A percentile compares a stretch with the other conserved stretches of the same genome.
Conservation (phyloP, 768 basidiomycete genomes). For the Suillus clintonianus region DNA sequence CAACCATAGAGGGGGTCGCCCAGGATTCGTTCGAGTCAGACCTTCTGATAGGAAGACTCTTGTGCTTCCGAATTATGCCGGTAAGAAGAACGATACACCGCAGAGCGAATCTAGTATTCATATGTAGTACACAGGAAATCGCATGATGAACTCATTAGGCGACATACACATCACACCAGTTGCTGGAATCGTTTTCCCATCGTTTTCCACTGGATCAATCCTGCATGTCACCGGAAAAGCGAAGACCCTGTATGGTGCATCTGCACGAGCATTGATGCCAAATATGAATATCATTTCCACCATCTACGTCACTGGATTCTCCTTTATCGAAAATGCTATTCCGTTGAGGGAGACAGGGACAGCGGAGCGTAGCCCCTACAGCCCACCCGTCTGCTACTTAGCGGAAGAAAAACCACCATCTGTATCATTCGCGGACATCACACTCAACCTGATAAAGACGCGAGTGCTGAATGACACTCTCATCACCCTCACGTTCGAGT, state of each 20-base stretch:
- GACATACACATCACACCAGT: constrained; percentile 59
- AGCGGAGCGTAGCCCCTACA: constrained; percentile 49
- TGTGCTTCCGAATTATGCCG: constrained; percentile 62
- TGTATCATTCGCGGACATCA: constrained; percentile 29
- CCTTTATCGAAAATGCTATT: constrained; percentile 52
- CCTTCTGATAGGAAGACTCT: constrained; percentile 56
- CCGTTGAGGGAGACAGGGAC: constrained; percentile 46
- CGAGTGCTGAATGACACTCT: constrained; percentile 34
- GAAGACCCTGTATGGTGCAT: constrained; percentile 46
- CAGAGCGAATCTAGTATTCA: not conserved
- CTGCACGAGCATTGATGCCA: constrained; percentile 55
- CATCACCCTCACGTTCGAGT: constrained; percentile 56
- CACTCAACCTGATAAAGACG: constrained; percentile 25
- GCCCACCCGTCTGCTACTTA: constrained; percentile 55
- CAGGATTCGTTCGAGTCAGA: constrained; percentile 61
- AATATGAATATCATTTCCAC: constrained; percentile 45
- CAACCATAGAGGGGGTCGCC: constrained; percentile 66
- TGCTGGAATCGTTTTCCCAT: constrained; percentile 58
- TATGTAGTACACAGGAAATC: constrained; percentile 45
- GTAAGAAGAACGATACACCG: constrained; percentile 19
- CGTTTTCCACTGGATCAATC: constrained; percentile 54
- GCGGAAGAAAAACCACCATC: constrained; percentile 43
- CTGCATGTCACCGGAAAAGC: constrained; percentile 64
- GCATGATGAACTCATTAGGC: constrained; percentile 63
- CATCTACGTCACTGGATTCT: constrained; percentile 52